A percentile compares a stretch with the other conserved stretches of the same genome.
These are phyloP conservation scores for Antitrichia curtipendula DNA, from an alignment of 225 moss, liverwort and hornwort genomes.

Conservation along the genomic window DNA sequence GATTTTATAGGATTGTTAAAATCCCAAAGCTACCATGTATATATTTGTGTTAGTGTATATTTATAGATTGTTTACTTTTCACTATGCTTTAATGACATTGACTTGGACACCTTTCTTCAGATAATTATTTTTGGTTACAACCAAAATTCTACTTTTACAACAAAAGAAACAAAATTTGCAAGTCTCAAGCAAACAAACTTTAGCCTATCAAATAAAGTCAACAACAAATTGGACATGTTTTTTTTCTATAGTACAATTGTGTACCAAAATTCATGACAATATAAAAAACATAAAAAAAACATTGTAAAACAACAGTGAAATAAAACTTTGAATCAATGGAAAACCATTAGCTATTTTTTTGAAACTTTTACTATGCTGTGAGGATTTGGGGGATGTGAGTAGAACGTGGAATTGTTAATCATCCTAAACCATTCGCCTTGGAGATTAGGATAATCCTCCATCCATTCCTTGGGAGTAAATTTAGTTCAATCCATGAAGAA, in stretches of 20 bases:
- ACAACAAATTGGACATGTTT: neutral
- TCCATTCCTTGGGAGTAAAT: rapidly evolving
- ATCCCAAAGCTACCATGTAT: no score
- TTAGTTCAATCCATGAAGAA: rapidly evolving
- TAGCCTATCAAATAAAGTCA: neutral
- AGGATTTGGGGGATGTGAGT: neutral
- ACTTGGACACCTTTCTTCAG: no score
- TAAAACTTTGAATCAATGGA: neutral
- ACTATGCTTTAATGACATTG: no score
- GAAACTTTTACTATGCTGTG: neutral
- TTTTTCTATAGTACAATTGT: neutral
- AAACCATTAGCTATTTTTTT: neutral
- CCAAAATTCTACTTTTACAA: no score
- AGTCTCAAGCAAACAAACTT: no score
- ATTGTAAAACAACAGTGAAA: neutral
- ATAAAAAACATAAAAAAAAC: neutral
- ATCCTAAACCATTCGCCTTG: neutral
- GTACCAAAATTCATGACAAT: neutral
- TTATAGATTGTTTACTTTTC: no score
- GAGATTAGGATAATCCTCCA: neutral
- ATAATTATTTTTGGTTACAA: no score
- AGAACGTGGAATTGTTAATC: neutral
- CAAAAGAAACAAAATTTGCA: no score
- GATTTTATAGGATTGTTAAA: no score
- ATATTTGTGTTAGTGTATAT: no score